Evolutionary conservation across 441 rosid species (phyloP), one percentile per base, ranked within the genome.

Genomic region (Gossypium aridum): DNA sequence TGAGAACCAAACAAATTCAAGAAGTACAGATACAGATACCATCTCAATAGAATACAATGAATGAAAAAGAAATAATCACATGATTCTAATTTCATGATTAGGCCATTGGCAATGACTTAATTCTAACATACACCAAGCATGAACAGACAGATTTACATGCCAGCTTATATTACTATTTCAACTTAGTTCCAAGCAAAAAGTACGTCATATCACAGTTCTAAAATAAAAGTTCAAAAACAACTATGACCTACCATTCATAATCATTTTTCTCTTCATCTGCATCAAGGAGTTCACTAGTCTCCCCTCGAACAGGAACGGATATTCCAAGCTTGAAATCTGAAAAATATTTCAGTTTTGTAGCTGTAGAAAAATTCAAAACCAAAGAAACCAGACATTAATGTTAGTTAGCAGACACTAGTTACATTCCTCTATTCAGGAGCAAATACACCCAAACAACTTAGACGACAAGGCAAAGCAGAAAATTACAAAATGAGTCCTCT

Each of bases 251-350:
- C 99, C 99, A 96, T 74, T 96, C 99, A 82, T 96, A 96, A 81
- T 96, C 99, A 81, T 93, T 93, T 86, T 96, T 96, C 76, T 91
- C 98, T 77, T 85, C 97, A 25, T 92, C 99, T 47, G 83, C 93
- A 83, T 83, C 89, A 75, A 93, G 93, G 76, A 93, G 84, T 78
- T 89, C 97, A 57, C 97, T 93, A 70, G 89, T 85, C 88, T 93
- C 91, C 81, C 98, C 98, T 49, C 94, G 61, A 9, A 16, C 72
- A 16, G 72, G 72, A 51, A 69, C 22, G 14, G 61, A 69, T 19
- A 69, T 81, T 59, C 91, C 94, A 61, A 86, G 87, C 80, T 86
- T 91, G 63, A 84, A 83, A 83, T 92, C 96, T 7, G 98, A 90
- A 84, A 96, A 92, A 65, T 88, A 89, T 85, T 86, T 90, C 81